These are phyloP conservation scores for Pythium dissimile DNA, from an alignment of 352 stramenopile genomes.

Conservation along the genomic window DNA sequence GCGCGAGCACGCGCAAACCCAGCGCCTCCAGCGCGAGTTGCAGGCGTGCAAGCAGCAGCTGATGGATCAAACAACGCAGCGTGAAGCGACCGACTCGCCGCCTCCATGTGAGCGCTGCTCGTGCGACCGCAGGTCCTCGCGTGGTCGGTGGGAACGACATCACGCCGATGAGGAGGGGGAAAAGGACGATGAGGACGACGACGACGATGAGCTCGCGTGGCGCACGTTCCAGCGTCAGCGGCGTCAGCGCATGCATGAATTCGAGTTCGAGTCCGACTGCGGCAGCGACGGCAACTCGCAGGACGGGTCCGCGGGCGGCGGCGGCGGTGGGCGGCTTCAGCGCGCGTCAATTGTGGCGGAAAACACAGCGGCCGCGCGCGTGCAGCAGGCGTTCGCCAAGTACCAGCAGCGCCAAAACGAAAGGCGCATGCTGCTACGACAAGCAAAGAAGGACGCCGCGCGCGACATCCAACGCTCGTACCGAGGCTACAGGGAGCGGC, in stretches of 20 bases:
- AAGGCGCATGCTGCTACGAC: slow-evolving; percentile 30
- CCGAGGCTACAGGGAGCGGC: slow-evolving; percentile 49
- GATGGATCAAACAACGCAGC: too few relatives aligned
- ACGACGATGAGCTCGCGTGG: slow-evolving; percentile 18
- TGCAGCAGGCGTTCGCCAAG: slow-evolving; percentile 59
- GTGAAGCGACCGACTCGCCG: too few relatives aligned
- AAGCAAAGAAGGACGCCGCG: slow-evolving; percentile 53
- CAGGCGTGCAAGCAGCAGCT: too few relatives aligned
- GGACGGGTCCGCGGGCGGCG: too few relatives aligned
- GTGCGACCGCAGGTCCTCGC: neutral
- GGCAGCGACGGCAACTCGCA: slow-evolving; percentile 2
- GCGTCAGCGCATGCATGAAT: neutral
- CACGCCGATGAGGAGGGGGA: slow-evolving; percentile 11
- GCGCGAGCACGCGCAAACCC: neutral
- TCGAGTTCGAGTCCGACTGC: slow-evolving; percentile 1
- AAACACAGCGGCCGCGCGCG: slow-evolving; percentile 38
- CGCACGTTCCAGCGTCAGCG: slow-evolving; percentile 20
- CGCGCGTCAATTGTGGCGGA: slow-evolving; percentile 42
- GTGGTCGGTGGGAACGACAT: slow-evolving; percentile 1
- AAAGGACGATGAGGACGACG: slow-evolving; percentile 25
- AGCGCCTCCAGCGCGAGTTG: neutral
- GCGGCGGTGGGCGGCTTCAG: neutral
- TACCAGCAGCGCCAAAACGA: slow-evolving; percentile 57
- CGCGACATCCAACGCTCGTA: slow-evolving; percentile 67
- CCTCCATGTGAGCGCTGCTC: too few relatives aligned